Base-by-base conservation (phyloP, 2,329 filamentous ascomycete species). In the Metarhizium brunneum region DNA sequence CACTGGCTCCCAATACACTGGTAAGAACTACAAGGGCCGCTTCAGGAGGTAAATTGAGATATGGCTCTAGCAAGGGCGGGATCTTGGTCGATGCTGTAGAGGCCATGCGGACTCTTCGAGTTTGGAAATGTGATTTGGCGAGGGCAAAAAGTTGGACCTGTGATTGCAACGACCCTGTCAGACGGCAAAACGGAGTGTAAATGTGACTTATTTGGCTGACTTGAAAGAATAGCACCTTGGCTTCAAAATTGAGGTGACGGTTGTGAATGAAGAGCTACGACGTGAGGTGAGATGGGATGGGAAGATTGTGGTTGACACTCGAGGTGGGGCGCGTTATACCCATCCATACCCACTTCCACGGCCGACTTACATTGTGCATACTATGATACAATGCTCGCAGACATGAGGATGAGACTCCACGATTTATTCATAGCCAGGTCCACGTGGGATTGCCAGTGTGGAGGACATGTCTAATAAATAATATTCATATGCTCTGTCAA, bases 1-100 rank as follows among this genome's bases (percentile, higher is more conserved):
- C 75, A 58, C 76, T 80, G 18, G 83, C 81, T 50, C 82, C 82
- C 13, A 86, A 75, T 35, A 90, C 84, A 59, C 81, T 82, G 16
- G 87, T 90, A 54, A 92, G 71, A 13, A 91, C 77, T 20, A 83
- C 74, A 43, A 90, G 78, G 40, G 83, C 82, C 16, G 77, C 72
- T 61, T 82, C 76, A 6, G 76, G 71, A 5, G 83, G 83, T 1
- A 85, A 75, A 50, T 71, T 64, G 52, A 88, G 75, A 67, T 86
- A 86, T 6, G 84, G 77, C 63, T 87, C 80, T 14, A 90, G 75
- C 2, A 86, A 78, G 55, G 81, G 76, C 2, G 87, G 86, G 57
- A 83, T 79, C 58, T 43, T 55, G 25, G 56, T 38, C 13, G 56
- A 54, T 79, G 76, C 43, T 16, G 45, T 30, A 6, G 77, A 75